Evolutionary conservation across 352 stramenopile species (phyloP), one percentile per base, ranked within the genome.

Genomic region (Pythium rishiriense): DNA sequence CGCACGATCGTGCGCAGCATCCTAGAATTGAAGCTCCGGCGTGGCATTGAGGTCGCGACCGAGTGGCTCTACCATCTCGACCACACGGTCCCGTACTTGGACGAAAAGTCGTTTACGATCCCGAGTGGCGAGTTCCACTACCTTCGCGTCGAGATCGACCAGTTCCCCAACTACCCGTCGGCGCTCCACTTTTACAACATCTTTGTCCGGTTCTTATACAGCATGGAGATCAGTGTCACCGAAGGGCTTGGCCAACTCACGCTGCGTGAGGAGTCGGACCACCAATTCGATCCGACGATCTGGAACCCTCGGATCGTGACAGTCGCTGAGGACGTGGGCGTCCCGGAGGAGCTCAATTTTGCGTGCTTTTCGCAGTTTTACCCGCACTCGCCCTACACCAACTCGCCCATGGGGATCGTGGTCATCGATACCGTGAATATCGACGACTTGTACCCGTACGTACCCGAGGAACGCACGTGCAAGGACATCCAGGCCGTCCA

Each of bases 181-280:
- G 65, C 82, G n/a, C 63, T 60, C 9, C 66, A 82, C 35, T 71
- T 87, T 9, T 84, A 72, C 39, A 72, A 85, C 12, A 63, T 69
- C 9, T 63, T 83, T 15, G 58, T 75, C 19, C 69, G 66, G 14
- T 81, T 76, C 57, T 63, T 76, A 24, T 51, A 74, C 14, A 83
- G 78, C 28, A 76, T 87, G 63, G 75, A 88, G 58, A 87, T 85
- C 58, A 79, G 45, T 5, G 75, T 87, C 21, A 83, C 74, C 2
- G 76, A 84, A 47, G 58, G 60, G 21, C 46, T 88, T 9, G 76
- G 76, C 15, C 55, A 84, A 31, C 69, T 76, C 7, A 81, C 76
- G 25, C 58, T 87, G n/a, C 73, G 69, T 1, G 75, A 88, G 46
- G 75, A 87, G 66, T 70, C 75, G 19, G 73, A 83, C 12, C 62